Base-by-base conservation (phyloP, 2,329 filamentous ascomycete genomes). In the Myriosclerotinia duriaeana region DNA sequence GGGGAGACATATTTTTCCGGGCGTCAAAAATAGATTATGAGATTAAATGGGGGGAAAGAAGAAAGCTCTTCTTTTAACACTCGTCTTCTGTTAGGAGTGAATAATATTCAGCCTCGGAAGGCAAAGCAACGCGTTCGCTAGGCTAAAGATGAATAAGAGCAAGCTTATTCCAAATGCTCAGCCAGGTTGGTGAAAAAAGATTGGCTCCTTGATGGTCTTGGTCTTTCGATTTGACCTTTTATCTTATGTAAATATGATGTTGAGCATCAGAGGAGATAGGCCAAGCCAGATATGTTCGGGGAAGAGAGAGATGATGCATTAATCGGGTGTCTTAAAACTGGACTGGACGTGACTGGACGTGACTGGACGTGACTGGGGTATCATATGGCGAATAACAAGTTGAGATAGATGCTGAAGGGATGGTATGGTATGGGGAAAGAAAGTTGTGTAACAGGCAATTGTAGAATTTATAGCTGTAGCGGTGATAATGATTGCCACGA, bases 1-100 rank as follows among this genome's bases (percentile, higher is more conserved):
- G 64, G 52, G 72, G 44, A 56, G 70, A 68, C 72, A 72, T 72
- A 17, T 7, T 61, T 46, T 48, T 40, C 3, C 12, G 58, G 12
- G 11, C 3, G 6, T n/a, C 55, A 40, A n/a, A 53, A 38, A 63
- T 11, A n/a, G 20, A 20, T 40, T 40, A 34, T 36, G 30, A 55
- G 9, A 30, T 36, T 26, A 11, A 17, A 11, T 34, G 44, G 17
- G 2, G 38, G 26, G 36, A 40, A n/a, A 53, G 46, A 53, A 22
- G 22, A 60, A 44, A 42, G 9, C 15, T 53, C 60, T 63, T 34
- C 48, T 17, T 30, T 54, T 42, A n/a, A n/a, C 48, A 11, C 48
- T 54, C 48, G n/a, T 20, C 11, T 17, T 60, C 14, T 14, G 9
- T 15, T 30, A 22, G 2, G 15, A 11, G 46, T 61, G 36, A 52